Evolutionary conservation across 139 green algal genomes (phyloP), one percentile per base, ranked within the genome.

Genomic region (Dunaliella primolecta): DNA sequence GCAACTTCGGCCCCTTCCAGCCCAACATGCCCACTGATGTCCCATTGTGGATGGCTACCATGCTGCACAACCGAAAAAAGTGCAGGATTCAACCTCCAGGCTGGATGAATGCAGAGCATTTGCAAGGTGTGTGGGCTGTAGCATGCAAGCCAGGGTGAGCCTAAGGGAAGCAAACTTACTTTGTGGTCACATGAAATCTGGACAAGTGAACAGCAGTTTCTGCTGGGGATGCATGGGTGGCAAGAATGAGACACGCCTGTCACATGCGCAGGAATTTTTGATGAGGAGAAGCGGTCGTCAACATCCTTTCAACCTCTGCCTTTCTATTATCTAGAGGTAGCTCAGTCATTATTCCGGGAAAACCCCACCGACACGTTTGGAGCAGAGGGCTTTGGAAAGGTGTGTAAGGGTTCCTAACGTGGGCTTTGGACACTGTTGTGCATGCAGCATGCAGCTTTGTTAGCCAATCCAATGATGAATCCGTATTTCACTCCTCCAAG

Each of bases 1-100:
- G 91, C 33, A 78, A 87, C 2, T 96, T 94, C 78, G 95, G 95
- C 0, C 95, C 95, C 0, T 97, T 98, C 82, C 82, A 88, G 38
- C 90, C 95, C 36, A 96, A 97, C 86, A 89, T 91, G 0, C 90
- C 89, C 11, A 85, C 91, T 1, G 79, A 94, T 0, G 95, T 98
- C 56, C 95, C 95, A 0, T 82, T 98, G 20, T 98, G 95, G 95
- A 84, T 98, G 34, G 95, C 95, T 0, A 71, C 96, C 1, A 86
- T 91, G 24, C 89, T 98, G n/a, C 89, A 93, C 56, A 94, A 94
- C 75, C 88, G 93, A 24, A 93, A 92, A 31, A 94, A 93, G 36
- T 97, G 94, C 82, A 87, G 85, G 24, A 94, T 98, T n/a, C 85
- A 92, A 64, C 78, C 89, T 23, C 95, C 95, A 27, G 86, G 81